A percentile compares a stretch with the other conserved stretches of the same genome.
These are phyloP conservation scores for Halteria grandinella DNA, from an alignment of 73 alveolate genomes.

Conservation along the genomic window DNA sequence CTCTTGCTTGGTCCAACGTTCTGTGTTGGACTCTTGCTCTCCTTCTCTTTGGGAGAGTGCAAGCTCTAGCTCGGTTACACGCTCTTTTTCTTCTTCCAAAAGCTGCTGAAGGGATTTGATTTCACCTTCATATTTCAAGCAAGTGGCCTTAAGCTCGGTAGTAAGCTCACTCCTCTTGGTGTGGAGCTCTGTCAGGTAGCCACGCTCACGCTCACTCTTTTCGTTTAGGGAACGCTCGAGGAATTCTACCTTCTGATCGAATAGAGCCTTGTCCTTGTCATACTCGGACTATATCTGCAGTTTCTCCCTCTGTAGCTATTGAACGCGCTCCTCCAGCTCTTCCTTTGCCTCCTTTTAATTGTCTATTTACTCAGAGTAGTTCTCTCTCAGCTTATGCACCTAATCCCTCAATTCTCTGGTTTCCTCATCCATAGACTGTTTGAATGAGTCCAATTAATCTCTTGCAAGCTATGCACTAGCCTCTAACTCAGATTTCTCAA, in stretches of 20 bases:
- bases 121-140: constrained; percentile 49
- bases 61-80: constrained; percentile 39
- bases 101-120: constrained; percentile 1
- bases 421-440: constrained; percentile 1
- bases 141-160: constrained; percentile 9
- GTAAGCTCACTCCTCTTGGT: constrained; percentile 44
- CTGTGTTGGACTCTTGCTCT: background rate
- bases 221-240: constrained; percentile 57
- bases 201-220: constrained; percentile 36
- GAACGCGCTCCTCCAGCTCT: constrained; percentile 17
- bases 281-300: background rate
- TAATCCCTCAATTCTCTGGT: background rate
- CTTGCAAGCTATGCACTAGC: background rate
- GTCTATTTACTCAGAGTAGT: background rate
- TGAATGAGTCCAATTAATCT: constrained; percentile 13
- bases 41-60: constrained; percentile 5
- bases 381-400: constrained; percentile 5
- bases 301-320: background rate
- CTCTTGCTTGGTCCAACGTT: constrained; percentile 35
- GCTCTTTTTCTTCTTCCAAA: constrained; percentile 42
- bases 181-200: constrained; percentile 33
- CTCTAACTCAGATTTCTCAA: constrained; percentile 45
- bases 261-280: constrained; percentile 51
- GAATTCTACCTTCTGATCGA: constrained; percentile 51
- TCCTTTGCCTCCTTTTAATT: constrained; percentile 6